phyloP scores from a whole-genome alignment of 768 basidiomycete genomes.

The Mrakia frigida region DNA sequence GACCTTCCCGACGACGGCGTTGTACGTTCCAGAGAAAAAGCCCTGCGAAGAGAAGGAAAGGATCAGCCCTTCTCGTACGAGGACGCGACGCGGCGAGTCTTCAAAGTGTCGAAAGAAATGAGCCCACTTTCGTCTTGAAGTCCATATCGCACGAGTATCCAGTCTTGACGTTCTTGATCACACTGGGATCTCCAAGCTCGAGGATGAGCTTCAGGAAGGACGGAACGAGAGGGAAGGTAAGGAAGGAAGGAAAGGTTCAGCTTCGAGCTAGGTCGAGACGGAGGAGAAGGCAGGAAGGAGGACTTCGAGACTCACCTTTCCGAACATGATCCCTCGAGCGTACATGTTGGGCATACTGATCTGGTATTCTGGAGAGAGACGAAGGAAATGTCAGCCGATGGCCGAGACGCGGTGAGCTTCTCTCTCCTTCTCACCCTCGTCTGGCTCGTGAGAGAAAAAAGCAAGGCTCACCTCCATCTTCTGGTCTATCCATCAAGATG shows the following conservation, averaged over 20 bases:
- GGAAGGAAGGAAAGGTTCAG: neutral
- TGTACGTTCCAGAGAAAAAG: conserved; percentile 96
- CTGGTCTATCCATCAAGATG: conserved; percentile 69
- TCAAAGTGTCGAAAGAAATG: neutral
- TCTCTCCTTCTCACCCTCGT: neutral
- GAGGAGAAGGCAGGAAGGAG: no score
- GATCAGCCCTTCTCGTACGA: neutral
- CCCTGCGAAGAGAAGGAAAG: conserved; percentile 53
- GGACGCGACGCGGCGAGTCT: neutral
- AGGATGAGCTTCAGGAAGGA: conserved; percentile 69
- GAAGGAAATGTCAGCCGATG: conserved; percentile 26
- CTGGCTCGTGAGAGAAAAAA: conserved; percentile 34
- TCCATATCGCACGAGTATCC: conserved; percentile 75
- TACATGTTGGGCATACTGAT: conserved; percentile 94
- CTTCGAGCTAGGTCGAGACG: no score
- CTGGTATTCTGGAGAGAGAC: conserved; percentile 68
- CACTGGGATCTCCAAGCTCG: conserved; percentile 86
- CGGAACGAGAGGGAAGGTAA: no score
- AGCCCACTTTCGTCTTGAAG: conserved; percentile 83
- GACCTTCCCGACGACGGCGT: conserved; percentile 76
- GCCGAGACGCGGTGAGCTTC: neutral
- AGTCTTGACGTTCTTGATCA: conserved; percentile 73
- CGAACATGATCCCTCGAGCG: conserved; percentile 49
- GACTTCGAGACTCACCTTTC: neutral
- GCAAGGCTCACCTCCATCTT: conserved; percentile 55